Evolutionary conservation across 805 yeast species (phyloP).

Genomic region (Ogataea saltuana): DNA sequence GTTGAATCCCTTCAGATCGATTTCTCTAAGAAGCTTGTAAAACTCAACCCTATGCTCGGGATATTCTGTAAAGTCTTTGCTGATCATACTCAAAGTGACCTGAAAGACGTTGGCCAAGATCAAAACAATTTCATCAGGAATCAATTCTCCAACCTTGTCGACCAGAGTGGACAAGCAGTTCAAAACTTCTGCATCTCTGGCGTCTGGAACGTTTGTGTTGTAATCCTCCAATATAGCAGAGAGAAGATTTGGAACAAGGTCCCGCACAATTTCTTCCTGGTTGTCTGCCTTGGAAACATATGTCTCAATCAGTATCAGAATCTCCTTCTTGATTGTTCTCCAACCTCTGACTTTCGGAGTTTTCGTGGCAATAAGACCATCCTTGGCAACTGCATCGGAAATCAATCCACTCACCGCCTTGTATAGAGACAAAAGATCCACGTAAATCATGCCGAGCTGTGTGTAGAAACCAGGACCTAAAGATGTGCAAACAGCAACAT

Average conservation of each 20-base stretch:
- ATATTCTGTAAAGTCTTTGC: constrained; percentile 91
- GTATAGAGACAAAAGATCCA: constrained; percentile 86
- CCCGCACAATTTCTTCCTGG: constrained; percentile 77
- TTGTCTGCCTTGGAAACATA: constrained; percentile 87
- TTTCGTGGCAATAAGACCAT: constrained; percentile 88
- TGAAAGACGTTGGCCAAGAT: constrained; percentile 91
- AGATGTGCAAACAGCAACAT: constrained; percentile 92
- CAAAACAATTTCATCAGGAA: constrained; percentile 84
- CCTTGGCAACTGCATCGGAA: constrained; percentile 71
- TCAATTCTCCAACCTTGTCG: constrained; percentile 79
- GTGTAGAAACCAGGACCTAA: constrained; percentile 89
- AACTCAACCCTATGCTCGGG: constrained; percentile 98
- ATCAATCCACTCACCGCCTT: constrained; percentile 87
- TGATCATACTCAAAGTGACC: constrained; percentile 93
- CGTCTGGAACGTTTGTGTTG: constrained; percentile 85
- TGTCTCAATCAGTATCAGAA: constrained; percentile 83
- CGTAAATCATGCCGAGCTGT: constrained; percentile 83
- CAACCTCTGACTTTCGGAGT: constrained; percentile 94
- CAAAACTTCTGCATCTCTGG: constrained; percentile 96
- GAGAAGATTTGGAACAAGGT: constrained; percentile 79
- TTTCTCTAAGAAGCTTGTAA: constrained; percentile 84
- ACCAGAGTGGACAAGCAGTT: constrained; percentile 93
- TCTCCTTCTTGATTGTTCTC: constrained; percentile 94
- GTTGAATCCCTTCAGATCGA: constrained; percentile 79
- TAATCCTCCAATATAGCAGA: constrained; percentile 88